phyloP scores from a whole-genome alignment of 2,329 filamentous ascomycete genomes.

The Leptographium procerum region DNA sequence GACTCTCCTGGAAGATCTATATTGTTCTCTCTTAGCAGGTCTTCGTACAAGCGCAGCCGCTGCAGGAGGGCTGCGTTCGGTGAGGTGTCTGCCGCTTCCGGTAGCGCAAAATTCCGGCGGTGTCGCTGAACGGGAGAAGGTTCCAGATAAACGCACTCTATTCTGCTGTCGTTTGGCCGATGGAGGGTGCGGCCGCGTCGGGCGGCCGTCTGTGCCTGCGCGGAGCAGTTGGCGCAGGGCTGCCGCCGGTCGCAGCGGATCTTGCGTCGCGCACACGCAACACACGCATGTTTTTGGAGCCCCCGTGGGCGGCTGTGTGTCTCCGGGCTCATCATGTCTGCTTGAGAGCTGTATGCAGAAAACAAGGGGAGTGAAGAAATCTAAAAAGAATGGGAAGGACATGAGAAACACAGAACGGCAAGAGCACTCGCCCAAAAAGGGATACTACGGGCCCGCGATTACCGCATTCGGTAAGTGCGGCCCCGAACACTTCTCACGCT shows the following conservation, averaged over 20 bases:
- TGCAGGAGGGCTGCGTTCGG: constrained; percentile 16
- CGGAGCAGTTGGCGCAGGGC: constrained; percentile 11
- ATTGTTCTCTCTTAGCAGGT: constrained; percentile 16
- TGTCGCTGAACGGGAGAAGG: constrained; percentile 9
- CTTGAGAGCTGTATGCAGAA: neutral
- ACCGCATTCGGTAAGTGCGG: neutral
- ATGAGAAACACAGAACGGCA: neutral
- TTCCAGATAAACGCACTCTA: constrained; percentile 15
- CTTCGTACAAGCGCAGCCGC: constrained; percentile 17
- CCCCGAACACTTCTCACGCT: neutral
- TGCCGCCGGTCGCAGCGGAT: constrained; percentile 12
- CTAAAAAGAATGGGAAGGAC: neutral
- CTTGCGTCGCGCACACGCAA: constrained; percentile 11
- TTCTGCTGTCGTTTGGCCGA: too few relatives aligned
- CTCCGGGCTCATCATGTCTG: neutral
- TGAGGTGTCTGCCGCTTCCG: constrained; percentile 13
- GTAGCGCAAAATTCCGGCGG: constrained; percentile 8
- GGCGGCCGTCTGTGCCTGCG: constrained; percentile 4
- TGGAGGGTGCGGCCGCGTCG: neutral
- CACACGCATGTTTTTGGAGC: constrained; percentile 7
- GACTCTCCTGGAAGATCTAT: constrained; percentile 13
- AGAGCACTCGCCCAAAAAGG: neutral
- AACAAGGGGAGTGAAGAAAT: neutral
- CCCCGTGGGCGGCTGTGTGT: neutral
- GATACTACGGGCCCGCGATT: constrained; percentile 3